Percentiles rank a stretch among this genome's conserved stretches.
phyloP scores from a whole-genome alignment of 305 asterid genomes.

The Fraxinus velutina region DNA sequence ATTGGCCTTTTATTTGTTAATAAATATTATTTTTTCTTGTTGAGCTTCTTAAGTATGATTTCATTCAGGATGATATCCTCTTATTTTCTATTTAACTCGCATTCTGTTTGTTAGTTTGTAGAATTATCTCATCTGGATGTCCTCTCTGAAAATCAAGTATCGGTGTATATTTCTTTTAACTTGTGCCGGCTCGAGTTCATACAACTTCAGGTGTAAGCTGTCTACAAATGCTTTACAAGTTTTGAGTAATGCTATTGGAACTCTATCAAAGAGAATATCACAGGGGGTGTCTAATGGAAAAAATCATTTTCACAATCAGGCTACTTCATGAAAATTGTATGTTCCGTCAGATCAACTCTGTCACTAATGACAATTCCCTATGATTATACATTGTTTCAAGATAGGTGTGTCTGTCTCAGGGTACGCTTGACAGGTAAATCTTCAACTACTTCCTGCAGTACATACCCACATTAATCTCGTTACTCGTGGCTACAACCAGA shows the following conservation, averaged over 20 bases:
- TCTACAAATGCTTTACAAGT: not conserved
- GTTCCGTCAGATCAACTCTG: not conserved
- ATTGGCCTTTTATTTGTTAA: slow-evolving; percentile 13
- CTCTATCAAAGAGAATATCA: not conserved
- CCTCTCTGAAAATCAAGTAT: not conserved
- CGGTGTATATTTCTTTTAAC: not conserved
- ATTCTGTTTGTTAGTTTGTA: not conserved
- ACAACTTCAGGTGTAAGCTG: too few relatives aligned
- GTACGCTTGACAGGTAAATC: not conserved
- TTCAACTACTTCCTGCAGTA: not conserved
- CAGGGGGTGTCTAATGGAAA: not conserved
- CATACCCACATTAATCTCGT: not conserved
- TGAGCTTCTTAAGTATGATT: not conserved
- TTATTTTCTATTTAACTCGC: not conserved
- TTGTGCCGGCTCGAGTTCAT: not conserved
- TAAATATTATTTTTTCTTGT: slow-evolving; percentile 14
- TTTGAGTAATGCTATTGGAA: not conserved
- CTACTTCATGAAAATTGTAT: not conserved
- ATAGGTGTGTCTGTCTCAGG: not conserved
- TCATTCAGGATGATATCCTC: not conserved
- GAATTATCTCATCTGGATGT: not conserved
- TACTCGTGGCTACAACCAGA: not conserved
- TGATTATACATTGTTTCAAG: not conserved
- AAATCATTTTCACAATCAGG: not conserved
- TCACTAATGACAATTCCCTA: not conserved